Evolutionary conservation across 73 alveolate genomes (phyloP).

Genomic region (Uronychia setigera): DNA sequence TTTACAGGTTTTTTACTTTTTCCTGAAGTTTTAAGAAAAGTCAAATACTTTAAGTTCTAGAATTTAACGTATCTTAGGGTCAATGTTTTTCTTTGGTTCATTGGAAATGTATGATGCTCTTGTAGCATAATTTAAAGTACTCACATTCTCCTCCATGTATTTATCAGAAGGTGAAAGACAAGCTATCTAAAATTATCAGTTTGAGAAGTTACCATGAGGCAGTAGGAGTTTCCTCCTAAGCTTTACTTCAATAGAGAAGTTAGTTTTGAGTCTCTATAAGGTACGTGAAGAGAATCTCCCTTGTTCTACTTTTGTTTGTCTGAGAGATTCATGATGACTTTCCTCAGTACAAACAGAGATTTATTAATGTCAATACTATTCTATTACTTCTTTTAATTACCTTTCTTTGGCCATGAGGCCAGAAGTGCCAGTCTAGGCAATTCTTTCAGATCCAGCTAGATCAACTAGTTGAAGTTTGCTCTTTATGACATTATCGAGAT

Average conservation of each 20-base stretch:
- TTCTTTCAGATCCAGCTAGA: conserved; percentile 53
- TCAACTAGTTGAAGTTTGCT: conserved; percentile 52
- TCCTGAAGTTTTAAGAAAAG: conserved; percentile 33
- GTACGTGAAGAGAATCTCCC: conserved; percentile 50
- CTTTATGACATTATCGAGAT: conserved; percentile 30
- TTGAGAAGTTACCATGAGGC: no score
- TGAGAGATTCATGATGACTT: conserved; percentile 87
- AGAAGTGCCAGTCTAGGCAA: conserved; percentile 40
- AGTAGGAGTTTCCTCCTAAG: conserved; percentile 65
- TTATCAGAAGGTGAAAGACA: conserved; percentile 90
- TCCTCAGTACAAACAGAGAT: conserved; percentile 87
- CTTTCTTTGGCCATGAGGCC: conserved; percentile 87
- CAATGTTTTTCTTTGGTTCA: conserved; percentile 85
- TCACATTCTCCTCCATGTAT: conserved; percentile 86
- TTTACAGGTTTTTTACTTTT: conserved; percentile 37
- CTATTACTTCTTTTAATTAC: conserved; percentile 59
- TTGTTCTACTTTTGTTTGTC: conserved; percentile 57
- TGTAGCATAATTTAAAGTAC: conserved; percentile 93
- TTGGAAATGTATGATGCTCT: conserved; percentile 90
- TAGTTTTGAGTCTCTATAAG: conserved; percentile 53
- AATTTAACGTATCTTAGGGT: conserved; percentile 74
- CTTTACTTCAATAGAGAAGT: conserved; percentile 41
- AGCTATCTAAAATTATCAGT: no score
- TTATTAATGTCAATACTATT: conserved; percentile 94
- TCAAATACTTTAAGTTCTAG: conserved; percentile 64